A percentile compares a stretch with the other conserved stretches of the same genome.
These are phyloP conservation scores for Endothia cerciana DNA, from an alignment of 2,329 filamentous ascomycete genomes.

Conservation along the genomic window DNA sequence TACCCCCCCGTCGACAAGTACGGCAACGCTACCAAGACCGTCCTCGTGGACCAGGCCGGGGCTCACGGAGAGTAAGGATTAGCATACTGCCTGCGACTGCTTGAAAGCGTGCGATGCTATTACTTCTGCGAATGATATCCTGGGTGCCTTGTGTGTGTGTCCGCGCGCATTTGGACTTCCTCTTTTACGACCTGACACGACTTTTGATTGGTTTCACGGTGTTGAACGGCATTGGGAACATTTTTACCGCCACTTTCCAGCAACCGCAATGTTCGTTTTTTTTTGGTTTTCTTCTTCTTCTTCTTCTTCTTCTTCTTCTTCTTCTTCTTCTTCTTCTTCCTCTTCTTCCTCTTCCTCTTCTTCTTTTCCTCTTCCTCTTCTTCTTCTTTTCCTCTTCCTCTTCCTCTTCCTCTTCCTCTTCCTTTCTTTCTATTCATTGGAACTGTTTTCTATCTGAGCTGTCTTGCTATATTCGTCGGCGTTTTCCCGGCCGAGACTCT, in stretches of 20 bases:
- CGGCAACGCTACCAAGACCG: constrained; percentile 51
- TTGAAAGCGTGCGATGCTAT: constrained; percentile 11
- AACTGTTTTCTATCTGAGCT: too few species aligned
- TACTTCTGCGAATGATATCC: constrained; percentile 22
- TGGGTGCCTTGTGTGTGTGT: background rate
- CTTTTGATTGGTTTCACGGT: background rate
- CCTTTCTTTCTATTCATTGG: too few species aligned
- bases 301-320: too few species aligned
- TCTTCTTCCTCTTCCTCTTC: too few species aligned
- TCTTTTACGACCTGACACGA: background rate
- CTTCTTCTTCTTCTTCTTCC: too few species aligned
- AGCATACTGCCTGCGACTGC: constrained; percentile 11
- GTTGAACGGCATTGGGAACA: too few species aligned
- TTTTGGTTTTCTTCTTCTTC: too few species aligned
- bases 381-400: background rate
- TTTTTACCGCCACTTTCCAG: too few species aligned
- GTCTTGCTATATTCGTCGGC: background rate
- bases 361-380: background rate
- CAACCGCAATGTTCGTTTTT: background rate
- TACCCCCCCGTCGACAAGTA: constrained; percentile 67
- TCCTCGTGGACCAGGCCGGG: constrained; percentile 48
- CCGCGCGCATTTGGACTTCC: background rate
- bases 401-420: too few species aligned
- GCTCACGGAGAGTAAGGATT: constrained; percentile 45
- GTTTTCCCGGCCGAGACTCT: background rate